Conservation (phyloP, 306 rosid species). For the Leucaena leucocephala region DNA sequence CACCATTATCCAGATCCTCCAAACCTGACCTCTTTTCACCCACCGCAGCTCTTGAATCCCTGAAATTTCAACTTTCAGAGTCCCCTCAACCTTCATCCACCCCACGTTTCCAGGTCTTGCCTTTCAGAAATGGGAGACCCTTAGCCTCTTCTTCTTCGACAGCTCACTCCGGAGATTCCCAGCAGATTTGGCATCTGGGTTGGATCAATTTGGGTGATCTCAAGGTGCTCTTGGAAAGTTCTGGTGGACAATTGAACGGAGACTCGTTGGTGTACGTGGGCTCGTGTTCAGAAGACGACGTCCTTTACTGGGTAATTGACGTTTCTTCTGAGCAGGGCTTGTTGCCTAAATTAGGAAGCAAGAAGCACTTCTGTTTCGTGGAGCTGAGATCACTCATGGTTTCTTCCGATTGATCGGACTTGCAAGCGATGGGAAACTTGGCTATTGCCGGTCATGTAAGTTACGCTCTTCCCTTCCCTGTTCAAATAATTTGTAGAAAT, state of each 20-base stretch:
- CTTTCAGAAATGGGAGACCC: slow-evolving; percentile 71
- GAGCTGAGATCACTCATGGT: slow-evolving; percentile 89
- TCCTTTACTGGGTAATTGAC: slow-evolving; percentile 80
- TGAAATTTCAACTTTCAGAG: slow-evolving; percentile 53
- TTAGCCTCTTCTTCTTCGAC: slow-evolving; percentile 57
- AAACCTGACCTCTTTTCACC: slow-evolving; percentile 58
- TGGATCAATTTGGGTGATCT: slow-evolving; percentile 69
- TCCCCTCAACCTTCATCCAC: slow-evolving; percentile 44
- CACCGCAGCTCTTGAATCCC: slow-evolving; percentile 60
- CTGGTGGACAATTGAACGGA: slow-evolving; percentile 50
- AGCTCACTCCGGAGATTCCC: slow-evolving; percentile 33
- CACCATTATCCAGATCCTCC: slow-evolving; percentile 56
- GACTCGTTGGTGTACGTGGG: slow-evolving; percentile 79
- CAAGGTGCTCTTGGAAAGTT: slow-evolving; percentile 45
- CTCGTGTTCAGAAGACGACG: slow-evolving; percentile 56
- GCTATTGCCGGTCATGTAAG: slow-evolving; percentile 94
- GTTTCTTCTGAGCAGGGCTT: slow-evolving; percentile 54
- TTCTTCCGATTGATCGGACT: slow-evolving; percentile 79
- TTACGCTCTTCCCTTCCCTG: slow-evolving; percentile 1
- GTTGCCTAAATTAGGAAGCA: slow-evolving; percentile 47
- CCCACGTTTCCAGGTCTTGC: slow-evolving; percentile 68
- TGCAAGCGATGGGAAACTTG: slow-evolving; percentile 61
- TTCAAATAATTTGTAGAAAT: neutral
- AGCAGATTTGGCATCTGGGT: slow-evolving; percentile 72
- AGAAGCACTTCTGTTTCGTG: slow-evolving; percentile 52